These are phyloP conservation scores for Yamadazyma kitorensis DNA, from an alignment of 805 yeast genomes.

Conservation along the genomic window DNA sequence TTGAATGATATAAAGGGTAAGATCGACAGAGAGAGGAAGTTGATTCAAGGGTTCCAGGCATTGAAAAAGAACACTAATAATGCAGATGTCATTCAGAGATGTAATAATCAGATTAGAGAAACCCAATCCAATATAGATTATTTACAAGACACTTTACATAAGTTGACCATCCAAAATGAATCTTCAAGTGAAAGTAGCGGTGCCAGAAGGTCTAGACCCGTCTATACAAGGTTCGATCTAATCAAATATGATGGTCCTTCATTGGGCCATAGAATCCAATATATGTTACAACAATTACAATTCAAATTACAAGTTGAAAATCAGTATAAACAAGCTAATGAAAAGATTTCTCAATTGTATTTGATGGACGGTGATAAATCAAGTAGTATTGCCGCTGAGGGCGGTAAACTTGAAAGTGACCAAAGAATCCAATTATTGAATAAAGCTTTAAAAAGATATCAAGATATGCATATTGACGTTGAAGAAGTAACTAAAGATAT, in stretches of 20 bases:
- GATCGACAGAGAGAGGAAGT: constrained; percentile 84
- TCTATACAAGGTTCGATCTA: constrained; percentile 72
- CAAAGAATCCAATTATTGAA: constrained; percentile 81
- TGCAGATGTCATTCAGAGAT: constrained; percentile 80
- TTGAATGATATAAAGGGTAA: constrained; percentile 73
- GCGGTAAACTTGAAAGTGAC: constrained; percentile 79
- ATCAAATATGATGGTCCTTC: constrained; percentile 93
- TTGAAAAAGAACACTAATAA: constrained; percentile 78
- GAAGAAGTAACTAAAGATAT: constrained; percentile 67
- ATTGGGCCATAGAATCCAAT: constrained; percentile 88
- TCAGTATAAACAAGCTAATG: constrained; percentile 90
- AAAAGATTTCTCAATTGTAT: constrained; percentile 81
- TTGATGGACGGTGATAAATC: constrained; percentile 88
- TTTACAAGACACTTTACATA: constrained; percentile 70
- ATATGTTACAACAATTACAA: constrained; percentile 92
- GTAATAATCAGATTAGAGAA: constrained; percentile 87
- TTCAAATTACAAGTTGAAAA: constrained; percentile 92
- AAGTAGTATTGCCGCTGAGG: constrained; percentile 83
- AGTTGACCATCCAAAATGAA: constrained; percentile 43
- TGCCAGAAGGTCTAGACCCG: constrained; percentile 25
- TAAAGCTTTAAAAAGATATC: constrained; percentile 81
- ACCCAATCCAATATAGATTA: constrained; percentile 90
- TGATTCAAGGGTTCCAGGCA: constrained; percentile 83
- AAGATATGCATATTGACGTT: constrained; percentile 76
- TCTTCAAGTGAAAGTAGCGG: not conserved